Base-by-base conservation (phyloP, 441 rosid genomes). In the Monsonia emarginata region DNA sequence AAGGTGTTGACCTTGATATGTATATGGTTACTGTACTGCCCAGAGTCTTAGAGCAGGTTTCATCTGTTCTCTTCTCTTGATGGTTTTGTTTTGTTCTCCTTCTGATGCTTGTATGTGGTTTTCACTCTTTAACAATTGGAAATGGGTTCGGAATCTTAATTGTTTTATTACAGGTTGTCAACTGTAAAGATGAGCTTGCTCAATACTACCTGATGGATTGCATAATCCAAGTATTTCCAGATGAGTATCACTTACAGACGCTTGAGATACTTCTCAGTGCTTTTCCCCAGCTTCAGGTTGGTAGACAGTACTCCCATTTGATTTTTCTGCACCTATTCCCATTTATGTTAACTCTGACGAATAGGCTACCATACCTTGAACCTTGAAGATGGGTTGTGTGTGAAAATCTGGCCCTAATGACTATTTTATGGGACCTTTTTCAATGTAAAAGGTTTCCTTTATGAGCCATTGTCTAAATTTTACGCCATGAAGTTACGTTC, bases 201-300 rank as follows among this genome's bases (percentile, higher is more conserved):
- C 97, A 94, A 58, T 88, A 79, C 74, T 91, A 94, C 78, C 80
- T 94, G 72, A 87, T 91, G 96, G 96, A 94, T 81, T 94, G 99
- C 83, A 81, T 94, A 64, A 94, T 94, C 78, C 99, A 94, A 84
- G 99, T 94, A 44, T 94, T 94, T 73, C 96, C 99, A n/a, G 97
- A 94, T 69, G 99, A 94, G 77, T 88, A 94, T 84, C 99, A 94
- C 77, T 85, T 94, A 83, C 99, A 91, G 75, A 94, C 99, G 64
- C 95, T 94, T 76, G 99, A 94, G 73, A 72, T 89, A 67, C 80
- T 94, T 74, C 79, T 94, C 78, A 86, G 90, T 73, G 99, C 93
- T 66, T 94, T 84, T 74, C 99, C 99, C 50, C 96, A 88, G 75
- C 99, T 94, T 78, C 97, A 91, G 96, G 99, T 94, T 70, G 65